phyloP scores from a whole-genome alignment of 2,329 filamentous ascomycete genomes.

The Cytospora piceae region DNA sequence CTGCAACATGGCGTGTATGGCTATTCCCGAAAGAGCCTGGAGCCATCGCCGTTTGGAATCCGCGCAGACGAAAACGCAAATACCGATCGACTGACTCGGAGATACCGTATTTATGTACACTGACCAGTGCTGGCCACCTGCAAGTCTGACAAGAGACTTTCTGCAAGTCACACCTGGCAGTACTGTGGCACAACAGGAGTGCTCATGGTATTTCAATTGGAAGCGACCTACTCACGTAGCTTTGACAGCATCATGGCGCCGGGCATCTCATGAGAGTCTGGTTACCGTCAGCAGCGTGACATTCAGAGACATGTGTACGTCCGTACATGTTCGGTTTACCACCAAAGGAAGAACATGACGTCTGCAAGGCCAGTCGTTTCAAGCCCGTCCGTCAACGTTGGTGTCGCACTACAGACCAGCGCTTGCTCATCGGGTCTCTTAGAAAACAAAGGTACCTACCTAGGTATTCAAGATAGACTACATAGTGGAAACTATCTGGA shows the following conservation, averaged over 20 bases:
- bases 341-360: neutral
- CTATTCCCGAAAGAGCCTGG: neutral
- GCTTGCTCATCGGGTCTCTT: neutral
- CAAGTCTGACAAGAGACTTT: neutral
- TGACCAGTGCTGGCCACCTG: neutral
- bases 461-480: neutral
- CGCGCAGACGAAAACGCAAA: neutral
- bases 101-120: neutral
- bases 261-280: neutral
- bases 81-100: neutral
- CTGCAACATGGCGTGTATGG: no score
- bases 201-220: neutral
- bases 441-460: neutral
- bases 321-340: neutral
- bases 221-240: no score
- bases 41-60: neutral
- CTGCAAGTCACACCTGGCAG: neutral
- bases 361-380: neutral
- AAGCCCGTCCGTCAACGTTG: neutral
- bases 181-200: neutral
- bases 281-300: neutral
- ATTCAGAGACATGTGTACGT: neutral
- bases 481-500: neutral
- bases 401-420: neutral
- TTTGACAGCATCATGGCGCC: no score